Evolutionary conservation across 2,329 filamentous ascomycete genomes (phyloP), one percentile per base, ranked within the genome.

Genomic region (Macrophomina pseudophaseolina): DNA sequence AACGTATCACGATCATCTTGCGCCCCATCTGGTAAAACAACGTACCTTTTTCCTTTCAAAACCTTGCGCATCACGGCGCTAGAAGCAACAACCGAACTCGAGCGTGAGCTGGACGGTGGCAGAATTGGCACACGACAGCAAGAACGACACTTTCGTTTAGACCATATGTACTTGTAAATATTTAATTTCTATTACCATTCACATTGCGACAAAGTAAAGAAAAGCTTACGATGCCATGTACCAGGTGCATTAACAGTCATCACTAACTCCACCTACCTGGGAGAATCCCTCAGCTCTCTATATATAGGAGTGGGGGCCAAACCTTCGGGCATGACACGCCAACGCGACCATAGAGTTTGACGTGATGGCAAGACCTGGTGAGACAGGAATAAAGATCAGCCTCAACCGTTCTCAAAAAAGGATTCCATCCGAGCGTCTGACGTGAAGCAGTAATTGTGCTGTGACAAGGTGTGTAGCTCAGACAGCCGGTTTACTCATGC

Each of bases 401-500:
- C 58, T 49, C 44, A 49, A 12, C 58, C 11, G 16, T 28, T 35
- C 44, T 40, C 16, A 12, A 38, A 52, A 32, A 49, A 66, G n/a
- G 23, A 44, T 44, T 14, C 11, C 11, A 44, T 5, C 8, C 16
- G 12, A 44, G 42, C 11, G 12, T 44, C 6, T 38, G 35, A 38
- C 35, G 35, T 8, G 11, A 12, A 8, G 35, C 35, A 38, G 11
- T 38, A 12, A 38, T 38, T 38, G 35, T 12, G 35, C 35, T 38
- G 35, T 12, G 35, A 38, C 35, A 38, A 38, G 35, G 35, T 38
- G 35, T 23, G 23, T 23, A 23, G 87, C 56, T 60, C 56, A 60
- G 56, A 81, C 86, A 89, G 87, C 88, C 86, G 79, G 73, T 86
- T 86, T 89, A 90, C 84, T 90, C 88, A 90, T 84, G 84, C 87